Conservation (phyloP, 2,329 filamentous ascomycete genomes). For the Colletotrichum sp. region DNA sequence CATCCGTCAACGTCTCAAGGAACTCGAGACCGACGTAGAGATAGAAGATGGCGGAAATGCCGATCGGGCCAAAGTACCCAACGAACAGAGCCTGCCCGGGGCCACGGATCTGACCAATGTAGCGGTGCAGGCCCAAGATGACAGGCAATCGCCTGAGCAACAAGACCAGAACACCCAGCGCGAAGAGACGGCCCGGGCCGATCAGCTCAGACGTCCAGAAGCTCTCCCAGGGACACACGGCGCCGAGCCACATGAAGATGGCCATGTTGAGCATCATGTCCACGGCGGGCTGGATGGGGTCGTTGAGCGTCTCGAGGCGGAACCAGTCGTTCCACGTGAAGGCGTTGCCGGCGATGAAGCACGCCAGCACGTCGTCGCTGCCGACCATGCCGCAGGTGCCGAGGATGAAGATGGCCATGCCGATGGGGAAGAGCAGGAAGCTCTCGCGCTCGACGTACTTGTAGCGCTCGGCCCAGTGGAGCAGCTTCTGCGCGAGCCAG, state of each 20-base stretch:
- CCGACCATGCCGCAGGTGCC: slow-evolving; percentile 88
- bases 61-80: not conserved
- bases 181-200: not conserved
- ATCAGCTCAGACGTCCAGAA: slow-evolving; percentile 48
- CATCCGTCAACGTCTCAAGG: not conserved
- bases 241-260: slow-evolving; percentile 91
- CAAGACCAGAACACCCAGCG: not conserved
- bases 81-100: not conserved
- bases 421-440: slow-evolving; percentile 86
- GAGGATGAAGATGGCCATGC: slow-evolving; percentile 83
- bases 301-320: slow-evolving; percentile 84
- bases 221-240: slow-evolving; percentile 78
- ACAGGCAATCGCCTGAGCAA: not conserved
- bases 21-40: not conserved
- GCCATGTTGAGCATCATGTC: slow-evolving; percentile 92
- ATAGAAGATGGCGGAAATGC: not conserved
- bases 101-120: not conserved
- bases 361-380: slow-evolving; percentile 88
- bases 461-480: slow-evolving; percentile 83
- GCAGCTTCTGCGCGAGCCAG: slow-evolving; percentile 79
- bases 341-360: slow-evolving; percentile 88
- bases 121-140: not conserved
- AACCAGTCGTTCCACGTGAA: slow-evolving; percentile 98
- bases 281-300: slow-evolving; percentile 89
- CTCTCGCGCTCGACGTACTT: slow-evolving; percentile 87